Evolutionary conservation across 108 stramenopile species (phyloP).

Genomic region (Craspedostauros australis): DNA sequence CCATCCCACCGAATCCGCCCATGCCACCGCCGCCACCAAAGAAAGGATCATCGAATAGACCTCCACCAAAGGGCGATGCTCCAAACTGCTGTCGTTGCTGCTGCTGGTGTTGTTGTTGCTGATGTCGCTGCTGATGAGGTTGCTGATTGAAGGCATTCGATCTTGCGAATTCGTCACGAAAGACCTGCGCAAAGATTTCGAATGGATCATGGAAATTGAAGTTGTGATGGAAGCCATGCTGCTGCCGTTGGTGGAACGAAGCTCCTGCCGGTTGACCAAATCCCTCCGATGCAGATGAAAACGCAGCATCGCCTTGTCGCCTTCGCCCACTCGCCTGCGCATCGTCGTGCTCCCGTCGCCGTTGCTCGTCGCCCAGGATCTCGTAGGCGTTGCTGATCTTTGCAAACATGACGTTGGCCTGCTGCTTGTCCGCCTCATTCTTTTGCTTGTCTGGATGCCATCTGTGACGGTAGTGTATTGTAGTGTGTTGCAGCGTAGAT

Average conservation of each 20-base stretch:
- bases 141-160: background rate
- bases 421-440: slow-evolving; percentile 12
- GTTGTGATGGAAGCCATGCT: background rate
- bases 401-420: slow-evolving; percentile 34
- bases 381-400: slow-evolving; percentile 87
- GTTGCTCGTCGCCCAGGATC: slow-evolving; percentile 64
- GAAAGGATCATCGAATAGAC: slow-evolving; percentile 47
- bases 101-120: background rate
- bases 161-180: slow-evolving; percentile 41
- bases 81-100: background rate
- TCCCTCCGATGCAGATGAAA: slow-evolving; percentile 1
- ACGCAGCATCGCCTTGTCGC: background rate
- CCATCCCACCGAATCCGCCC: background rate
- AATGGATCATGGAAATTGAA: slow-evolving; percentile 50
- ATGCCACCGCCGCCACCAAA: slow-evolving; percentile 29
- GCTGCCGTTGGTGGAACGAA: too few relatives aligned
- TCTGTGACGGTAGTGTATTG: too few relatives aligned
- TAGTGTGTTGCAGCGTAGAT: too few relatives aligned
- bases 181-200: slow-evolving; percentile 39
- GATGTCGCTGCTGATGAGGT: background rate
- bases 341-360: slow-evolving; percentile 64
- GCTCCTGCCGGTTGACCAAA: too few relatives aligned
- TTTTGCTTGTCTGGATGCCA: slow-evolving; percentile 67
- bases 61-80: slow-evolving; percentile 5
- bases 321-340: background rate